Conservation (phyloP, 179 eudicot genomes). For the Silene vulgaris region DNA sequence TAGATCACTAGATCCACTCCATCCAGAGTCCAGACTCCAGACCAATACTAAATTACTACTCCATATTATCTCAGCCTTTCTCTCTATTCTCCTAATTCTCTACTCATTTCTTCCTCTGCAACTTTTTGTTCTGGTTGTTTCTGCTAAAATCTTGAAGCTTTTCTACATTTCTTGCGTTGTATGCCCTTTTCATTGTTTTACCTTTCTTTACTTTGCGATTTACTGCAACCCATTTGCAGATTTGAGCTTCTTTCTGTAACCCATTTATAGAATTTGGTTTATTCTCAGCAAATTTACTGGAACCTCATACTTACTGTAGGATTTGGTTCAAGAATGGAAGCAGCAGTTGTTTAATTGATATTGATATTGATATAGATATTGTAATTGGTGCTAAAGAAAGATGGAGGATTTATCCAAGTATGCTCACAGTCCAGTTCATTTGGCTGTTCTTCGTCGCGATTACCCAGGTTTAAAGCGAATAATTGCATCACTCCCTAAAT, state of each 20-base stretch:
- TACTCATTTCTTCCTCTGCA: background rate
- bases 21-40: too few species aligned
- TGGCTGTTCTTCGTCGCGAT: slow-evolving; percentile 56
- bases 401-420: slow-evolving; percentile 75
- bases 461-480: slow-evolving; percentile 43
- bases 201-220: too few species aligned
- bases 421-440: slow-evolving; percentile 68
- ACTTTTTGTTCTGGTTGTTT: too few species aligned
- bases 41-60: too few species aligned
- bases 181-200: too few species aligned
- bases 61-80: too few species aligned
- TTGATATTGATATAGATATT: background rate
- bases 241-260: too few species aligned
- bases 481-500: slow-evolving; percentile 47
- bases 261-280: too few species aligned
- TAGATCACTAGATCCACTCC: too few species aligned
- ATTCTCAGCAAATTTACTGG: too few species aligned
- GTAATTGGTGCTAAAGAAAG: background rate
- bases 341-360: background rate
- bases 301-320: background rate
- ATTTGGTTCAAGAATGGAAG: background rate
- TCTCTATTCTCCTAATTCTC: background rate
- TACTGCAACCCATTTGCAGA: too few species aligned
- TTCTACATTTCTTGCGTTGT: too few species aligned
- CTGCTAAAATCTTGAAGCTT: background rate